Conservation (phyloP, 192 early-diverging fungal genomes). For the Umbelopsis ramanniana region DNA sequence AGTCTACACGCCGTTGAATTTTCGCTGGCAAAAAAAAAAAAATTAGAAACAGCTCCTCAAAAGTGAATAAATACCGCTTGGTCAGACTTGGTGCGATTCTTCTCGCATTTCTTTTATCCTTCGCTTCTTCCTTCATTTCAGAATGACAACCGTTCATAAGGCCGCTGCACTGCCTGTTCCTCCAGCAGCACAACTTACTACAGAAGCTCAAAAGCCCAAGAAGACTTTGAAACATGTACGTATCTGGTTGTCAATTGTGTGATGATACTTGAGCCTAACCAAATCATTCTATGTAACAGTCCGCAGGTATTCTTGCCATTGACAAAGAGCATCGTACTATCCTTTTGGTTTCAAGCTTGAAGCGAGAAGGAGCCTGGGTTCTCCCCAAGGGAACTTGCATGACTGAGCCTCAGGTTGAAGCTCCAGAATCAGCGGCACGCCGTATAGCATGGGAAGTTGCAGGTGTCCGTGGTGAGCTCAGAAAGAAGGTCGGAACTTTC, state of each 20-base stretch:
- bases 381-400: conserved; percentile 31
- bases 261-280: background rate
- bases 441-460: conserved; percentile 29
- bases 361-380: conserved; percentile 28
- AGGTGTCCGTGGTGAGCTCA: conserved; percentile 22
- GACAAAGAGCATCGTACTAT: conserved; percentile 21
- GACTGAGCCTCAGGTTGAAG: conserved; percentile 10
- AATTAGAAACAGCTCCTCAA: background rate
- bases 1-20: background rate
- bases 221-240: background rate
- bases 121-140: conserved; percentile 3
- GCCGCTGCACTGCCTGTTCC: background rate
- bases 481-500: conserved; percentile 29
- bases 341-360: conserved; percentile 31
- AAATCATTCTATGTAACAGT: background rate
- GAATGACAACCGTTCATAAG: background rate
- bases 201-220: background rate
- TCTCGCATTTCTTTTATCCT: background rate
- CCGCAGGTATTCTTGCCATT: conserved; percentile 33
- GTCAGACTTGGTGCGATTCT: too few relatives aligned
- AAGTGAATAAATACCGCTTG: background rate
- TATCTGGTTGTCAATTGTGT: background rate
- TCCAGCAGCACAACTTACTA: background rate
- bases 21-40: background rate
- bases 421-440: conserved; percentile 28